These are phyloP conservation scores for Dictyostelium intermedium DNA, from an alignment of 78 protist genomes.

Conservation along the genomic window DNA sequence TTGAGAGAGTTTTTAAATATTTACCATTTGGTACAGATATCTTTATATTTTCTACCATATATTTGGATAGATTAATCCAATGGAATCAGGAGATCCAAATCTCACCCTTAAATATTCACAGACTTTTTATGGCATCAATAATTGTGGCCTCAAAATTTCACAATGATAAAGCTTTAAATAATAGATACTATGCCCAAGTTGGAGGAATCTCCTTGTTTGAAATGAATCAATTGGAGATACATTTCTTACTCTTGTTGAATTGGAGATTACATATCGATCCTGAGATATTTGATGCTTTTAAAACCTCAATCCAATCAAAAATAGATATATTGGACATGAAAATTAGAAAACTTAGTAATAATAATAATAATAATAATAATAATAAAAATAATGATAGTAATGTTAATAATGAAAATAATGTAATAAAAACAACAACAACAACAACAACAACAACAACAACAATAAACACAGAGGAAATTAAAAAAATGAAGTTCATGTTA, in stretches of 20 bases:
- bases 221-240: constrained; percentile 34
- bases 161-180: constrained; percentile 29
- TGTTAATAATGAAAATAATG: not conserved
- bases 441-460: too few relatives aligned
- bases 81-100: constrained; percentile 1
- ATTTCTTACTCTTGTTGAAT: constrained; percentile 3
- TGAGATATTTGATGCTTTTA: not conserved
- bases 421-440: not conserved
- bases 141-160: constrained; percentile 39
- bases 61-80: constrained; percentile 40
- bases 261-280: constrained; percentile 6
- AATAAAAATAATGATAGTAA: too few relatives aligned
- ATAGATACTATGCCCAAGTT: constrained; percentile 60
- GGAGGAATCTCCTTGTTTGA: constrained; percentile 37
- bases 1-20: constrained; percentile 44
- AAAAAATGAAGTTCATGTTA: too few relatives aligned
- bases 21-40: constrained; percentile 45
- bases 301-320: not conserved
- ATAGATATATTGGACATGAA: not conserved
- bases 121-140: constrained; percentile 29
- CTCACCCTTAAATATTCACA: constrained; percentile 29
- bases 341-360: not conserved
- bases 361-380: not conserved
- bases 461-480: not conserved
- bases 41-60: constrained; percentile 33